Base-by-base conservation (phyloP, 2,329 filamentous ascomycete species). In the Nemania sp. region DNA sequence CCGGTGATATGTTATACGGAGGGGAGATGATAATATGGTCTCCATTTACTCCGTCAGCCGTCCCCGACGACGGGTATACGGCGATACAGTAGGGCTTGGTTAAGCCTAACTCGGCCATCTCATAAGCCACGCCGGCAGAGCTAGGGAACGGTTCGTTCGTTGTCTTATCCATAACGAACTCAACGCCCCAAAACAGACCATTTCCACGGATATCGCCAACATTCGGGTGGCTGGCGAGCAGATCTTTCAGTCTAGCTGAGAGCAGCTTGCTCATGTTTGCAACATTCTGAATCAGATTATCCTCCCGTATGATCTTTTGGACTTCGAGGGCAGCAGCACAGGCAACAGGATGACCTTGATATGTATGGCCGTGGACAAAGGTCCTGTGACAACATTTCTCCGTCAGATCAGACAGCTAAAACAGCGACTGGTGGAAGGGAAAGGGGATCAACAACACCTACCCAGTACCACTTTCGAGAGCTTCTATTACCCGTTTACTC, bases 11-110 rank as follows among this genome's bases (percentile, higher is more conserved):
- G 52, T 87, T 93, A 78, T 89, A 93, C 0, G 92, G 85, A 5
- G 92, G 92, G 1, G 90, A 87, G 11, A 94, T 74, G 27, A 94
- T 83, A 41, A 93, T 81, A 77, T 93, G 90, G 74, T 94, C 92
- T 10, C 71, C 71, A 24, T 77, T 77, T 29, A 88, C 86, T 67
- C 89, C 75, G 56, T 75, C 86, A 3, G 80, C 84, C 2, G 83
- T 85, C 8, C 88, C 88, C 2, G 79, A 79, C 7, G 85, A 85
- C 13, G 84, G 84, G 72, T 89, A 90, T 18, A 89, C 53, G 13
- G 72, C 70, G 26, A 77, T 72, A 24, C 62, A 68, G 32, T 73
- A 75, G 18, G 70, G 70, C 4, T 63, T 56, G 26, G 55, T 69
- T 5, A 76, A 47, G 24, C 67, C 70, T 1, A 71, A 35, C 47